These are phyloP conservation scores for Apophysomyces elegans DNA, from an alignment of 371 early-diverging fungal genomes.

Conservation along the genomic window DNA sequence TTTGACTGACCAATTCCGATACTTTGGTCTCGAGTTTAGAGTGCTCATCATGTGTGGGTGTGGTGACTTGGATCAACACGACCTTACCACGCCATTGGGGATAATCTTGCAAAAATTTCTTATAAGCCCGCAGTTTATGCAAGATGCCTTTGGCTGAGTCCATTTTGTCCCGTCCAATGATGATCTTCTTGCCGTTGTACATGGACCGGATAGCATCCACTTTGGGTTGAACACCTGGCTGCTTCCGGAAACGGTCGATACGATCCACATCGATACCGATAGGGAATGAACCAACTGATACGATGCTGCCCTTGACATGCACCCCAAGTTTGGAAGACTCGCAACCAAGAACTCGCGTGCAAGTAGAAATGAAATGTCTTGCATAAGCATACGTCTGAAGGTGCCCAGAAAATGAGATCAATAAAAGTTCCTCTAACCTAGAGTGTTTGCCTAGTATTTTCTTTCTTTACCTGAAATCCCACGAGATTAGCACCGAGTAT, in stretches of 20 bases:
- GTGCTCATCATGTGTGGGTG: conserved; percentile 60
- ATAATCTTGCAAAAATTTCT: conserved; percentile 86
- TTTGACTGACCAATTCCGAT: conserved; percentile 88
- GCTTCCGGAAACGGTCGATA: conserved; percentile 53
- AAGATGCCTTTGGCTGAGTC: conserved; percentile 98
- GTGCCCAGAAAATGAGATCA: not conserved
- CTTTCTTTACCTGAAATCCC: conserved; percentile 79
- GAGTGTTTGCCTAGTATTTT: too few relatives aligned
- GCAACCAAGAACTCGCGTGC: conserved; percentile 90
- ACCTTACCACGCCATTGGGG: conserved; percentile 93
- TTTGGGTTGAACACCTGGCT: conserved; percentile 69
- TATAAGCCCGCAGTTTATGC: conserved; percentile 95
- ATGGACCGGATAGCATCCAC: conserved; percentile 81
- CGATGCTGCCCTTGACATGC: conserved; percentile 72
- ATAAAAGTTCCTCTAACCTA: not conserved
- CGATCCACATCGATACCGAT: conserved; percentile 95
- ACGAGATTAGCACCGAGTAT: conserved; percentile 92
- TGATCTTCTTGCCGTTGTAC: conserved; percentile 92
- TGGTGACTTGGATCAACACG: conserved; percentile 86
- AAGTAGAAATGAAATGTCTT: conserved; percentile 95
- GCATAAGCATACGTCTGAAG: conserved; percentile 92
- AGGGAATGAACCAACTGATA: conserved; percentile 92
- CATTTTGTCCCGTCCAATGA: conserved; percentile 98
- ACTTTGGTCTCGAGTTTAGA: conserved; percentile 84
- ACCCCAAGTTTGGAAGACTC: conserved; percentile 89